Evolutionary conservation across 176 grass and related monocot species (phyloP), one percentile per base, ranked within the genome.

Genomic region (Aegilops sharonensis): DNA sequence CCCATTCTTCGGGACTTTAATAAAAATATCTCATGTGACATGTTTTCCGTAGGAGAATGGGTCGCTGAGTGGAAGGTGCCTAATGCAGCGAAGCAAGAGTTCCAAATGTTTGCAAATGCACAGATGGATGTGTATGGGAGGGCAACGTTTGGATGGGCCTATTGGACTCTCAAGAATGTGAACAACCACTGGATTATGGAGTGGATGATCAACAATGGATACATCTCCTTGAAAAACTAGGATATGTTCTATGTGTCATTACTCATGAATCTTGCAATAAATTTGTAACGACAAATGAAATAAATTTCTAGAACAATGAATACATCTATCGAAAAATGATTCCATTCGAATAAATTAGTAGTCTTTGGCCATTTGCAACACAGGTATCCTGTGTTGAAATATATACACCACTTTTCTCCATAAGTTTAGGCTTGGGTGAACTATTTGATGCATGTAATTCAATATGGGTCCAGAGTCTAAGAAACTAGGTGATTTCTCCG

Each of bases 201-300:
- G 79, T 97, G 91, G 94, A 97, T 97, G 94, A 97, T 97, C 11
- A 50, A 67, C 3, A 94, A 97, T 21, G 91, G 89, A 35, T 93
- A 88, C 54, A 88, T 94, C 75, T 42, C 85, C 10, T 6, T 88
- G 20, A 57, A 74, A 72, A 80, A 20, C 71, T 82, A 76, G 27
- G 42, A 29, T 20, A 3, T 54, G 27, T 62, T 62, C n/a, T 24
- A 11, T 11, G 5, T 76, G 47, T 54, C 24, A 9, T 52, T 17
- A 54, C 50, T 17, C 50, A 54, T 52, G 13, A 74, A 11, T 75
- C 23, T 3, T 52, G 25, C 25, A 25, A 25, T 25, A 25, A 25
- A 25, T 25, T 25, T 25, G 25, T 25, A 25, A 25, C 25, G 25
- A 25, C 25, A 25, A 25, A 25, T 25, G 48, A 52, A 50, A 52